A percentile compares a stretch with the other conserved stretches of the same genome.
Evolutionary conservation across 2,329 filamentous ascomycete genomes (phyloP).

Genomic region (Magnaporthiopsis incrustans): DNA sequence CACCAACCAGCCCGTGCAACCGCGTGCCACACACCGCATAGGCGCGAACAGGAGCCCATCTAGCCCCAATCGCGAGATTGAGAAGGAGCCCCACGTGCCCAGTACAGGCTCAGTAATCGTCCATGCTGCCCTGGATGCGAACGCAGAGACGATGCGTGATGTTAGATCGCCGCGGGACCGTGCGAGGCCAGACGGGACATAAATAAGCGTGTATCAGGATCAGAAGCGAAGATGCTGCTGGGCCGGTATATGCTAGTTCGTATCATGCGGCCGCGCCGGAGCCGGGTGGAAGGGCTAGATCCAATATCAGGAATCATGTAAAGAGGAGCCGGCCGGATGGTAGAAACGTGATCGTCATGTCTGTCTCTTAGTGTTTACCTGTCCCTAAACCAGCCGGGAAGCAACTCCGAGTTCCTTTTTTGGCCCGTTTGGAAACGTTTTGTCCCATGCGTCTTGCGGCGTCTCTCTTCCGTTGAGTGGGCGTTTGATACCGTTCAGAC

Average conservation of each 20-base stretch:
- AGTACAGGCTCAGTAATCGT: not conserved
- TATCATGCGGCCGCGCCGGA: not conserved
- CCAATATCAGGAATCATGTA: not conserved
- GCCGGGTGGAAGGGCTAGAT: not conserved
- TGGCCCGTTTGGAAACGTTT: not conserved
- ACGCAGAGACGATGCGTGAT: not conserved
- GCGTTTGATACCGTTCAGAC: not conserved
- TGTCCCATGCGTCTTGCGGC: not conserved
- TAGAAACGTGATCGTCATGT: not conserved
- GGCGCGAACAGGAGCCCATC: too few species aligned
- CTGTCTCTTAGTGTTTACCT: not conserved
- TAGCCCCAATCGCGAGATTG: not conserved
- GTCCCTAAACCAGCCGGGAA: not conserved
- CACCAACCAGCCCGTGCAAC: not conserved
- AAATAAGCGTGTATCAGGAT: not conserved
- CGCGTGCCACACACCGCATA: not conserved
- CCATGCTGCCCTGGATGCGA: not conserved
- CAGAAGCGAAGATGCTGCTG: too few species aligned
- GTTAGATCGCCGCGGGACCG: not conserved
- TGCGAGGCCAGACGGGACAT: not conserved
- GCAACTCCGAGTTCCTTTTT: not conserved
- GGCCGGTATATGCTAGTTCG: not conserved
- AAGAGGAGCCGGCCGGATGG: not conserved
- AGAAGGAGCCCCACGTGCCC: not conserved
- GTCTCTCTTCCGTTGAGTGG: not conserved